These are phyloP conservation scores for Colletotrichum tamarilloi DNA, from an alignment of 2,329 filamentous ascomycete species.

Conservation along the genomic window DNA sequence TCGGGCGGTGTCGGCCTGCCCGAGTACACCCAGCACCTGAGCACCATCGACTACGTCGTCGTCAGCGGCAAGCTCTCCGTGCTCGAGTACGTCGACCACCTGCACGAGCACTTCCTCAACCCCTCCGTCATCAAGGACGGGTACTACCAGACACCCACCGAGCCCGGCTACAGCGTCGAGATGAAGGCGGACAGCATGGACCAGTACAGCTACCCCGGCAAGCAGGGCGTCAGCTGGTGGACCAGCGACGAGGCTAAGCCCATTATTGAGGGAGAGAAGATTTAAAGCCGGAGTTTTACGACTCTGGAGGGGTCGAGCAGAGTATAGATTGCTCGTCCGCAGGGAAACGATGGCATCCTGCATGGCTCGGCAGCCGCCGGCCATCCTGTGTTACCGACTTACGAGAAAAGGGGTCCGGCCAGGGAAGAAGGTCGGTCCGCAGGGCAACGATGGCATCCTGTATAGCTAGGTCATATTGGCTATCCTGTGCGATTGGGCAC, in stretches of 20 bases:
- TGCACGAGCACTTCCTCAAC: constrained; percentile 93
- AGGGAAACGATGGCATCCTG: constrained; percentile 49
- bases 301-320: constrained; percentile 29
- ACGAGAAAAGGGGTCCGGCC: constrained; percentile 37
- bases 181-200: constrained; percentile 94
- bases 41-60: constrained; percentile 91
- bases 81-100: constrained; percentile 90
- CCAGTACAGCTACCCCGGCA: constrained; percentile 79
- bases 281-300: constrained; percentile 46
- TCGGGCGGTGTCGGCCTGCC: constrained; percentile 90
- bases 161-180: constrained; percentile 91
- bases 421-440: constrained; percentile 36
- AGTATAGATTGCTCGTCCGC: constrained; percentile 39
- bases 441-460: constrained; percentile 45
- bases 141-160: constrained; percentile 86
- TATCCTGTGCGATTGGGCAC: constrained; percentile 12
- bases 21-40: constrained; percentile 93
- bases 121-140: constrained; percentile 84
- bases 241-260: constrained; percentile 79
- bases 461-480: constrained; percentile 24
- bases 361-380: constrained; percentile 33
- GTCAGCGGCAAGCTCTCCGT: constrained; percentile 85
- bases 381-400: constrained; percentile 33
- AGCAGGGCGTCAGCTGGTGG: constrained; percentile 87
- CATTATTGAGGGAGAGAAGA: constrained; percentile 74